A percentile compares a stretch with the other conserved stretches of the same genome.
These are phyloP conservation scores for Aquilaria sinensis DNA, from an alignment of 345 rosid genomes.

Conservation along the genomic window DNA sequence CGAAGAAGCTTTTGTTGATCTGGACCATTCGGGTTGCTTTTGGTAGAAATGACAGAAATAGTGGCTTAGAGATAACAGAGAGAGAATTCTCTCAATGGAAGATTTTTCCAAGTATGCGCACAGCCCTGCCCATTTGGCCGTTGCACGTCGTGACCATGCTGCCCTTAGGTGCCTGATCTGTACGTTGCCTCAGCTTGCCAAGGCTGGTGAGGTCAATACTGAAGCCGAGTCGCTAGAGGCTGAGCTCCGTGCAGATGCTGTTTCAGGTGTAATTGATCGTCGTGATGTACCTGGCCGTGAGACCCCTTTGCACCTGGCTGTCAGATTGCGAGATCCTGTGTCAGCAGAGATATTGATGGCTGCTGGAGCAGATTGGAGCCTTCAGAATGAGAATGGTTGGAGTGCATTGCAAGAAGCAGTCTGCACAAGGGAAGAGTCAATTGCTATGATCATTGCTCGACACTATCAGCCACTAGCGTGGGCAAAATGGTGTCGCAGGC, in stretches of 20 bases:
- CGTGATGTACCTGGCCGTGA: conserved; percentile 95
- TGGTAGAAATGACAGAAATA: conserved; percentile 20
- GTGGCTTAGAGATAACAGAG: conserved; percentile 16
- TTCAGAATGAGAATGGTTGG: conserved; percentile 99
- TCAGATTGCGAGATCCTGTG: conserved; percentile 65
- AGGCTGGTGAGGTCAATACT: conserved; percentile 76
- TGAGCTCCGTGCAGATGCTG: conserved; percentile 72
- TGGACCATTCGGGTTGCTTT: conserved; percentile 2
- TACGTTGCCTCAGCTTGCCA: conserved; percentile 61
- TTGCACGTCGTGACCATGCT: conserved; percentile 66
- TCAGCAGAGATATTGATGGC: conserved; percentile 89
- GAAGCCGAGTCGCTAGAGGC: conserved; percentile 76
- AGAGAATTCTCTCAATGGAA: conserved; percentile 43
- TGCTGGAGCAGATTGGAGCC: conserved; percentile 97
- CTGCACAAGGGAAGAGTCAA: conserved; percentile 91
- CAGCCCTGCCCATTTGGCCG: conserved; percentile 90
- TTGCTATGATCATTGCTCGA: conserved; percentile 83
- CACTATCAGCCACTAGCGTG: conserved; percentile 98
- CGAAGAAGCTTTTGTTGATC: not conserved
- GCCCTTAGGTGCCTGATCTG: conserved; percentile 54
- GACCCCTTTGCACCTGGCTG: conserved; percentile 97
- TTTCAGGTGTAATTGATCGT: conserved; percentile 63
- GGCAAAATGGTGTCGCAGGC: conserved; percentile 99
- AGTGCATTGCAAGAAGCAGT: conserved; percentile 98
- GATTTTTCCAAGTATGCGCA: conserved; percentile 66